A percentile compares a stretch with the other conserved stretches of the same genome.
Evolutionary conservation across 345 rosid genomes (phyloP).

Genomic region (Pseudoturritis turrita): DNA sequence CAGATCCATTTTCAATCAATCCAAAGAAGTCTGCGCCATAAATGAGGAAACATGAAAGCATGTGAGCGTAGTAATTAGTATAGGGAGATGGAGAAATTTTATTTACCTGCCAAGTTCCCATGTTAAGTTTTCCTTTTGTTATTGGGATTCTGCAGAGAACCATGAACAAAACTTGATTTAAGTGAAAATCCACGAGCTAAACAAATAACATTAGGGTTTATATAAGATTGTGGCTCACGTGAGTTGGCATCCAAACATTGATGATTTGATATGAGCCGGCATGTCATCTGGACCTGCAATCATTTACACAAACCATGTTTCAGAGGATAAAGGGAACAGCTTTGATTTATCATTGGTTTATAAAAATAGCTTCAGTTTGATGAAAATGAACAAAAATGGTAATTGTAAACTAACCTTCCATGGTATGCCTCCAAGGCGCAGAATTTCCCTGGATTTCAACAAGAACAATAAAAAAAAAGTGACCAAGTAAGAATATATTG

Average conservation of each 20-base stretch:
- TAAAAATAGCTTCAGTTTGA: not conserved
- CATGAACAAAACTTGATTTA: not conserved
- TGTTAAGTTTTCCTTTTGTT: conserved; percentile 73
- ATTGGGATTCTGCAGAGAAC: conserved; percentile 66
- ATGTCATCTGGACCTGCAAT: conserved; percentile 91
- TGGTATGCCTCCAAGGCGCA: conserved; percentile 94
- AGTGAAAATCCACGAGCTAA: not conserved
- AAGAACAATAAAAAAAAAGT: rapidly evolving
- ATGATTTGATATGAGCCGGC: conserved; percentile 97
- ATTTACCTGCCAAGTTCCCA: conserved; percentile 96
- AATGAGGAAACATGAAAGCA: conserved; percentile 4
- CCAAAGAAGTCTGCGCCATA: not conserved
- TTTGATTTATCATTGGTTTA: not conserved
- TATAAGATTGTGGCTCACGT: conserved; percentile 46
- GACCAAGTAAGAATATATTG: not conserved
- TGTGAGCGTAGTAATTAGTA: not conserved
- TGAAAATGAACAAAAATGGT: not conserved
- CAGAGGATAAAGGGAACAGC: not conserved
- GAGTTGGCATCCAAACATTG: conserved; percentile 85
- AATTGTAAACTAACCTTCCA: conserved; percentile 56
- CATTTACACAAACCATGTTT: not conserved
- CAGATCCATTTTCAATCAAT: not conserved
- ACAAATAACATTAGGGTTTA: not conserved
- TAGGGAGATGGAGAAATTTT: not conserved
- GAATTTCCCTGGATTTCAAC: conserved; percentile 62